Evolutionary conservation across 371 early-diverging fungal genomes (phyloP).

Genomic region (Lichtheimia hyalospora): DNA sequence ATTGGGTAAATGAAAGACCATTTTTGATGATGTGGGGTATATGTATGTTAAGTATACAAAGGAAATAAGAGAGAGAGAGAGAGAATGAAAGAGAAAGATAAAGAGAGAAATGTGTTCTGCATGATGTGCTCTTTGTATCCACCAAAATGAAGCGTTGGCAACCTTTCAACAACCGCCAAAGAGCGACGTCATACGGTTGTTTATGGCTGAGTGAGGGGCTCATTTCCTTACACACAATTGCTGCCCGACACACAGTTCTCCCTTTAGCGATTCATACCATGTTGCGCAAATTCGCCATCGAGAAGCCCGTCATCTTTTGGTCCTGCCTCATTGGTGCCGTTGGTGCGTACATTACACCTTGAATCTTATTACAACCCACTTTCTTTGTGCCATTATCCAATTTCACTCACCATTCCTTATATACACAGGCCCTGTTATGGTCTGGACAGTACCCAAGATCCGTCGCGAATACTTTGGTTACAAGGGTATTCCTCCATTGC

Average conservation of each 20-base stretch:
- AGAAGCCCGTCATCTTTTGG: slow-evolving; percentile 47
- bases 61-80: too few relatives aligned
- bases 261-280: too few relatives aligned
- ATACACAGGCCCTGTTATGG: slow-evolving; percentile 45
- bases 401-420: neutral
- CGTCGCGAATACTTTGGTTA: slow-evolving; percentile 52
- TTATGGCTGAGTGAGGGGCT: neutral
- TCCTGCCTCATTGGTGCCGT: slow-evolving; percentile 42
- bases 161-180: neutral
- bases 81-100: too few relatives aligned
- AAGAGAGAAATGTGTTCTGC: too few relatives aligned
- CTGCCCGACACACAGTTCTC: too few relatives aligned
- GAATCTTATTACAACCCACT: neutral
- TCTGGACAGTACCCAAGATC: slow-evolving; percentile 44
- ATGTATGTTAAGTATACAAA: too few relatives aligned
- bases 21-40: too few relatives aligned
- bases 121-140: too few relatives aligned
- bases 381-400: neutral
- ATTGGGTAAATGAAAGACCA: too few relatives aligned
- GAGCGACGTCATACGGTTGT: slow-evolving; percentile 8
- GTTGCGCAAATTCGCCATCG: slow-evolving; percentile 36
- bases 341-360: slow-evolving; percentile 24
- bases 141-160: too few relatives aligned
- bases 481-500: slow-evolving; percentile 43
- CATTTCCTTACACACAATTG: too few relatives aligned